These are phyloP conservation scores for Lavandula angustifolia DNA, from an alignment of 257 asterid genomes.

Conservation along the genomic window DNA sequence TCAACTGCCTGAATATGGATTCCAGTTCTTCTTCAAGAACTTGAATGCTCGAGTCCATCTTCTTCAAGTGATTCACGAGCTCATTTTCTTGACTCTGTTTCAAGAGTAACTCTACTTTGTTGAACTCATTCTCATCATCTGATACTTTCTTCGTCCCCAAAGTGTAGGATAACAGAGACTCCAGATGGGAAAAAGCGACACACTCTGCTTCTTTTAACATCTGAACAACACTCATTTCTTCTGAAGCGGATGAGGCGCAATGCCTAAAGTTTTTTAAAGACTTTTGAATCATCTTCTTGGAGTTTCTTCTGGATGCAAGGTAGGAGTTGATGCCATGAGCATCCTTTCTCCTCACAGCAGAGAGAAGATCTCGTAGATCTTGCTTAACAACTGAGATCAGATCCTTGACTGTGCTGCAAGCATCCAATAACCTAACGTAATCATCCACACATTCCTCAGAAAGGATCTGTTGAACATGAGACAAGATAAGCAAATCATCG, in stretches of 20 bases:
- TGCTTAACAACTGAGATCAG: conserved; percentile 32
- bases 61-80: neutral
- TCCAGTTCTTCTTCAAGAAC: neutral
- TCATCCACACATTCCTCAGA: conserved; percentile 33
- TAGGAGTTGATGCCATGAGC: conserved; percentile 22
- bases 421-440: conserved; percentile 36
- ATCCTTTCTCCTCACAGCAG: conserved; percentile 38
- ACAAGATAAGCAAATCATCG: conserved; percentile 32
- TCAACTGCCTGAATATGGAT: neutral
- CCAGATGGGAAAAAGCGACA: conserved; percentile 24
- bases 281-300: conserved; percentile 32
- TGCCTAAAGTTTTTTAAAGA: conserved; percentile 33
- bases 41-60: neutral
- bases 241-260: neutral
- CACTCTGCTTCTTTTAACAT: conserved; percentile 36
- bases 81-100: neutral
- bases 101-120: neutral
- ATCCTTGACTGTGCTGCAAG: conserved; percentile 36
- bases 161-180: conserved; percentile 29
- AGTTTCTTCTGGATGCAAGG: conserved; percentile 17
- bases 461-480: conserved; percentile 34
- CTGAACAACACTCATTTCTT: conserved; percentile 27
- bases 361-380: conserved; percentile 36
- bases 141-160: conserved; percentile 30
- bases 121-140: too few species aligned